These are phyloP conservation scores for Dryas octopetala DNA, from an alignment of 306 rosid genomes.

Conservation along the genomic window DNA sequence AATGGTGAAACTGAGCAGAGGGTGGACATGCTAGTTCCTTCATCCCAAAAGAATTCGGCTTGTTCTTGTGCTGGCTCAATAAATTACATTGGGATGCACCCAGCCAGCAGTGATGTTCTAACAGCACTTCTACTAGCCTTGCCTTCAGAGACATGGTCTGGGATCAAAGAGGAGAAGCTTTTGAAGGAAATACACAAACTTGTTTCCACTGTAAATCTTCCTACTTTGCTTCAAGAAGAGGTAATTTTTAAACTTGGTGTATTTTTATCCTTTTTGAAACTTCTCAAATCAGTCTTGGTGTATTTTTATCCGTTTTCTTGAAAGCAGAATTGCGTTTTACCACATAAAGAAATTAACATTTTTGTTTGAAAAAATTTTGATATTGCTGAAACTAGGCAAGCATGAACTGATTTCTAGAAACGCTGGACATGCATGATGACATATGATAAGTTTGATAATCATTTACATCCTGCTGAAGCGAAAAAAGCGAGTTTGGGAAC, in stretches of 20 bases:
- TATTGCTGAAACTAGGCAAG: not conserved
- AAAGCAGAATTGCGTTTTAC: not conserved
- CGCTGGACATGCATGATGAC: no score
- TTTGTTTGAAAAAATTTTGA: not conserved
- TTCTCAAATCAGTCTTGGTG: not conserved
- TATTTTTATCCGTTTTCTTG: not conserved
- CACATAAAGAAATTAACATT: not conserved
- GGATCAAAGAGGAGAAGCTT: constrained; percentile 58
- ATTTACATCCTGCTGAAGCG: no score
- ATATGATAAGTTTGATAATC: no score
- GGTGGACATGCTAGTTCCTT: constrained; percentile 81
- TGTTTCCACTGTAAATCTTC: constrained; percentile 64
- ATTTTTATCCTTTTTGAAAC: constrained; percentile 1
- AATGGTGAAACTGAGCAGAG: constrained; percentile 60
- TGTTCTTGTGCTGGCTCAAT: constrained; percentile 48
- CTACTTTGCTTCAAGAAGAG: constrained; percentile 93
- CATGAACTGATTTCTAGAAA: not conserved
- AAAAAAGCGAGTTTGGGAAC: no score
- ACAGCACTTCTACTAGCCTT: constrained; percentile 82
- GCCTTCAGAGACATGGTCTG: constrained; percentile 79
- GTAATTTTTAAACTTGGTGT: constrained; percentile 27
- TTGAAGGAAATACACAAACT: constrained; percentile 55
- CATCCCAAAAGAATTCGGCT: constrained; percentile 42
- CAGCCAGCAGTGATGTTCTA: constrained; percentile 72
- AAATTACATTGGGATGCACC: constrained; percentile 55